Conservation (phyloP, 2,329 filamentous ascomycete genomes). For the Colletotrichum noveboracense region DNA sequence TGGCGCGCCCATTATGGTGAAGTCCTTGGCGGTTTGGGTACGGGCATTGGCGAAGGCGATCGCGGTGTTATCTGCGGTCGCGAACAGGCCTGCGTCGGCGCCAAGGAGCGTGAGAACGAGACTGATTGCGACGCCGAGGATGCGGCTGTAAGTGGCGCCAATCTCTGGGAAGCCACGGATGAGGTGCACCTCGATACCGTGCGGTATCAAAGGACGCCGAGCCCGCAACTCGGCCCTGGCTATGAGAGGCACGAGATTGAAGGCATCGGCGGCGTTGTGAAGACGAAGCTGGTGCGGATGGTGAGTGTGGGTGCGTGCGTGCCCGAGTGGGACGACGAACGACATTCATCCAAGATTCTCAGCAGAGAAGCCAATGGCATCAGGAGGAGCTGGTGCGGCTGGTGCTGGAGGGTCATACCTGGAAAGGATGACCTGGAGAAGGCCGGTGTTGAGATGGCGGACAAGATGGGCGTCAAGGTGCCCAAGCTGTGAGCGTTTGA, state of each 20-base stretch:
- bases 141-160: constrained; percentile 48
- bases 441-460: neutral
- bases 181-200: constrained; percentile 29
- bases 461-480: neutral
- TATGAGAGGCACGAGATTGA: constrained; percentile 90
- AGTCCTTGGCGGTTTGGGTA: constrained; percentile 80
- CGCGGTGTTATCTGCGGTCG: constrained; percentile 88
- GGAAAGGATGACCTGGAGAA: constrained; percentile 38
- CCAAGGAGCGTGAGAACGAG: constrained; percentile 80
- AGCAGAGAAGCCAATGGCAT: constrained; percentile 71
- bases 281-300: constrained; percentile 85
- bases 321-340: constrained; percentile 83
- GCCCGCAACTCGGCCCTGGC: constrained; percentile 65
- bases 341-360: constrained; percentile 68
- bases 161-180: constrained; percentile 24
- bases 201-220: constrained; percentile 46
- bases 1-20: constrained; percentile 89
- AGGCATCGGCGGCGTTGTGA: constrained; percentile 86
- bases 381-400: constrained; percentile 86
- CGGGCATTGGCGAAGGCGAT: constrained; percentile 86
- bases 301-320: constrained; percentile 84
- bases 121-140: constrained; percentile 86
- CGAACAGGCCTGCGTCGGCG: constrained; percentile 76
- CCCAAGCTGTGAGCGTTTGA: neutral
- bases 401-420: constrained; percentile 82